These are phyloP conservation scores for Plasmodium gonderi DNA, from an alignment of 169 alveolate genomes.

Conservation along the genomic window DNA sequence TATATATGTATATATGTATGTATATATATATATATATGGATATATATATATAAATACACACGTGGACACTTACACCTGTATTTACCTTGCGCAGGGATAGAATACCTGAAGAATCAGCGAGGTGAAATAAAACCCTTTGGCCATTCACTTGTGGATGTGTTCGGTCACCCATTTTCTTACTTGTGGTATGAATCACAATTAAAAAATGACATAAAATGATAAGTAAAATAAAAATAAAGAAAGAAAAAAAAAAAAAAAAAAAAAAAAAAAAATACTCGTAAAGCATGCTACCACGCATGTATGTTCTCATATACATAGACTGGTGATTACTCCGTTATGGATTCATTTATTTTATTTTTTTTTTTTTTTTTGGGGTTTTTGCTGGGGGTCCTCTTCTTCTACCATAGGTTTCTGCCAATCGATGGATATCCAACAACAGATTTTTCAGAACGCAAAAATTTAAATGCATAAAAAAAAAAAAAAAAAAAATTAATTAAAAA, in stretches of 20 bases:
- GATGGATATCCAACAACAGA: not conserved
- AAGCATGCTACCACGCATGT: not conserved
- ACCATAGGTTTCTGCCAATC: not conserved
- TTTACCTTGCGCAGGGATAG: conserved; percentile 15
- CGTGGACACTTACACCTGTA: not conserved
- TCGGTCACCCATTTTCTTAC: conserved; percentile 47
- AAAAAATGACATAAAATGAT: not conserved
- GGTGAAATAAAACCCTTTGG: conserved; percentile 10
- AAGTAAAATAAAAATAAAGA: not conserved
- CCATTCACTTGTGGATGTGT: conserved; percentile 45
- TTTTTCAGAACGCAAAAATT: not conserved
- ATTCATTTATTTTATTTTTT: too few species aligned
- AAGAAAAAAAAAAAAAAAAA: not conserved
- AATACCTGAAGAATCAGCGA: conserved; percentile 37
- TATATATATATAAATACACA: not conserved
- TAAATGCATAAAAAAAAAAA: not conserved
- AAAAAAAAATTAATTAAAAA: not conserved
- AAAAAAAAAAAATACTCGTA: not conserved
- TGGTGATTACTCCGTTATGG: too few species aligned
- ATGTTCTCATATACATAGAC: not conserved
- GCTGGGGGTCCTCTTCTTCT: too few species aligned
- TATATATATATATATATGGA: not conserved
- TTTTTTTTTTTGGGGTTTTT: too few species aligned
- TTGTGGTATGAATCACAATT: conserved; percentile 2
- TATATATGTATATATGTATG: not conserved